Percentiles rank a stretch among this genome's conserved stretches.
These are phyloP conservation scores for Sodiomyces alkalinus DNA, from an alignment of 2,329 filamentous ascomycete species.

Conservation along the genomic window DNA sequence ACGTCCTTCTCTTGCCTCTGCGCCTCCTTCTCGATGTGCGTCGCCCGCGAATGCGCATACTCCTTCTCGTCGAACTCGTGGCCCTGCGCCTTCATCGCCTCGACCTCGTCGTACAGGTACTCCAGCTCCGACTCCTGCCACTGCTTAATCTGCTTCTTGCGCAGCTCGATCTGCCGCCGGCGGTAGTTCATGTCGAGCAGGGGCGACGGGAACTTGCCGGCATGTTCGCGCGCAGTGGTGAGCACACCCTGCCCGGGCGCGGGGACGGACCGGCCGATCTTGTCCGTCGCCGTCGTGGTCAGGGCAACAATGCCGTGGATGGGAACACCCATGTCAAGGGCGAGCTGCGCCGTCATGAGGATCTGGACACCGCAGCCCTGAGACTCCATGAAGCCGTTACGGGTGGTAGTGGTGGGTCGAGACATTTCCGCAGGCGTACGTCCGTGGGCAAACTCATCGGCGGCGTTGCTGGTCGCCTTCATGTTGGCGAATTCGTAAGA, in stretches of 20 bases:
- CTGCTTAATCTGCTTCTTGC: slow-evolving; percentile 85
- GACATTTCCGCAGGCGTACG: slow-evolving; percentile 97
- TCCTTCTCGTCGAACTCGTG: slow-evolving; percentile 63
- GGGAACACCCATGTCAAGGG: slow-evolving; percentile 94
- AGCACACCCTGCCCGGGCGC: slow-evolving; percentile 94
- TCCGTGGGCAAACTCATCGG: slow-evolving; percentile 90
- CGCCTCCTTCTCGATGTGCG: slow-evolving; percentile 77
- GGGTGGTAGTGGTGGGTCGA: slow-evolving; percentile 86
- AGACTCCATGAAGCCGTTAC: slow-evolving; percentile 98
- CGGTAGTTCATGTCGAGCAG: slow-evolving; percentile 96
- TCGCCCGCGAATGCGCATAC: slow-evolving; percentile 71
- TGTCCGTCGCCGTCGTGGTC: slow-evolving; percentile 93
- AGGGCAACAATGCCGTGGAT: slow-evolving; percentile 91
- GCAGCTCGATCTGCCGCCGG: slow-evolving; percentile 82
- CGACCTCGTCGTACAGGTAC: slow-evolving; percentile 82
- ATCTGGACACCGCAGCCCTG: slow-evolving; percentile 97
- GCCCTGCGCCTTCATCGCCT: slow-evolving; percentile 74
- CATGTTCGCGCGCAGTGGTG: slow-evolving; percentile 82
- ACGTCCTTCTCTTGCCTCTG: slow-evolving; percentile 85
- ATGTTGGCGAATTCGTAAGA: slow-evolving; percentile 99
- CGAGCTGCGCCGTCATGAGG: slow-evolving; percentile 94
- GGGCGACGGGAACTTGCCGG: slow-evolving; percentile 86
- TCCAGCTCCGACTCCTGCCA: slow-evolving; percentile 94
- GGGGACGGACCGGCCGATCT: slow-evolving; percentile 95
- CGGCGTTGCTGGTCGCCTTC: slow-evolving; percentile 97